Percentiles rank a stretch among this genome's conserved stretches.
phyloP scores from a whole-genome alignment of 2,329 filamentous ascomycete species.

The Colletotrichum paranaense region DNA sequence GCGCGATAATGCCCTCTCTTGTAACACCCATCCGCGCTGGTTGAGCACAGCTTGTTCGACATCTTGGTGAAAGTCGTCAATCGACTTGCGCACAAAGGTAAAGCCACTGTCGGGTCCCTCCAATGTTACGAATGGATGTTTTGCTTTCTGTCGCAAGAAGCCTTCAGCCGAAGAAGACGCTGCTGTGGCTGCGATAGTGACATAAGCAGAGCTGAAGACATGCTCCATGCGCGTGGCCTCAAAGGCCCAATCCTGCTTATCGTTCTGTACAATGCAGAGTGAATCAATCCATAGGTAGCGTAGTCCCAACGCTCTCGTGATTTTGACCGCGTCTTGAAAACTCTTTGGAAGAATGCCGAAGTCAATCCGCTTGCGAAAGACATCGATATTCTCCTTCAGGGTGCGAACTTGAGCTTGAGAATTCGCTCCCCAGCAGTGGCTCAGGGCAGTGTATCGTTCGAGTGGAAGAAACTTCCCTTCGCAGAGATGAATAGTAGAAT shows the following conservation, averaged over 20 bases:
- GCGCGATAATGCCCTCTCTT: background rate
- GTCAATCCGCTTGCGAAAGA: background rate
- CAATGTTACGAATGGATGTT: background rate
- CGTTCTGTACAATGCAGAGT: background rate
- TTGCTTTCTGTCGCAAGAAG: background rate
- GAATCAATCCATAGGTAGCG: background rate
- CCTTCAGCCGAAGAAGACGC: background rate
- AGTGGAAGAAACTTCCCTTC: background rate
- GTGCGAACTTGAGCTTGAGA: background rate
- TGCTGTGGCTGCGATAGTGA: background rate
- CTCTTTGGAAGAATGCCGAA: background rate
- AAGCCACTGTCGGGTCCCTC: no score
- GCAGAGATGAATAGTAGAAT: background rate
- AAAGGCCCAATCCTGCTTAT: background rate
- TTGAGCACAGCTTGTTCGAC: background rate
- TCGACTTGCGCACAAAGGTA: background rate
- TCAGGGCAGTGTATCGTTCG: background rate
- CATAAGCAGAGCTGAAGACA: background rate
- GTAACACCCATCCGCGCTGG: background rate
- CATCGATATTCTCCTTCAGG: background rate
- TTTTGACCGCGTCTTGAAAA: background rate
- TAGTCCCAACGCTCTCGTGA: background rate
- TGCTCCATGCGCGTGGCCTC: background rate
- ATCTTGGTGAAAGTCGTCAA: background rate
- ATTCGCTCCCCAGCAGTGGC: slow-evolving; percentile 1